A percentile compares a stretch with the other conserved stretches of the same genome.
phyloP scores from a whole-genome alignment of 768 basidiomycete genomes.

The Phylloporus rhodoxanthus region DNA sequence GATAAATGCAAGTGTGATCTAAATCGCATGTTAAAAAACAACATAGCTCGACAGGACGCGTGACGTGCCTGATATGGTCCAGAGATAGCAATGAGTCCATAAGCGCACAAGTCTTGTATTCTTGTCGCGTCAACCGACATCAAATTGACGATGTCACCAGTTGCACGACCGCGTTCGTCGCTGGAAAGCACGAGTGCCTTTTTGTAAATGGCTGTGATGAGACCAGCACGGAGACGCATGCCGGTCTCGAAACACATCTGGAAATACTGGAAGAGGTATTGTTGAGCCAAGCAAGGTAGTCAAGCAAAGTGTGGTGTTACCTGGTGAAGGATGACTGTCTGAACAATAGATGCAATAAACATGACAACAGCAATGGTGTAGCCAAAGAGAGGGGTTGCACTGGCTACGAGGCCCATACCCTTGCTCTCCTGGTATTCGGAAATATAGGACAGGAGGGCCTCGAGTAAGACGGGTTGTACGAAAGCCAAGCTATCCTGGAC shows the following conservation, averaged over 20 bases:
- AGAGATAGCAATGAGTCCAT: constrained; percentile 78
- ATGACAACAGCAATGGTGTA: constrained; percentile 72
- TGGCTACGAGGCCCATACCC: constrained; percentile 18
- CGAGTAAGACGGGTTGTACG: constrained; percentile 82
- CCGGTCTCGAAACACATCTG: constrained; percentile 77
- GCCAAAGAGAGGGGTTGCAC: constrained; percentile 50
- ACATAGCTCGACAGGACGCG: no score
- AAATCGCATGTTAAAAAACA: background rate
- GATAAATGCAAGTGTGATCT: constrained; percentile 85
- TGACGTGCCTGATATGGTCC: constrained; percentile 73
- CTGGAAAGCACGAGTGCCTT: constrained; percentile 84
- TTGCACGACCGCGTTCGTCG: constrained; percentile 72
- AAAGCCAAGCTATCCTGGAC: constrained; percentile 78
- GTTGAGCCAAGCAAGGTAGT: background rate
- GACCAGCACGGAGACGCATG: constrained; percentile 90
- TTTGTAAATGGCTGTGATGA: constrained; percentile 79
- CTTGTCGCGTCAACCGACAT: constrained; percentile 84
- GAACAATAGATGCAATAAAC: constrained; percentile 72
- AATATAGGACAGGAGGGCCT: constrained; percentile 76
- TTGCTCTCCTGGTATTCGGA: constrained; percentile 60
- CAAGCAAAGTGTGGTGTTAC: constrained; percentile 30
- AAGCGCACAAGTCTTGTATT: constrained; percentile 75
- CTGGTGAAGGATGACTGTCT: constrained; percentile 78
- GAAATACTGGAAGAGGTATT: constrained; percentile 55
- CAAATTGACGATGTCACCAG: constrained; percentile 91